These are phyloP conservation scores for Pseudocercospora eumusae DNA, from an alignment of 2,329 filamentous ascomycete species.

Conservation along the genomic window DNA sequence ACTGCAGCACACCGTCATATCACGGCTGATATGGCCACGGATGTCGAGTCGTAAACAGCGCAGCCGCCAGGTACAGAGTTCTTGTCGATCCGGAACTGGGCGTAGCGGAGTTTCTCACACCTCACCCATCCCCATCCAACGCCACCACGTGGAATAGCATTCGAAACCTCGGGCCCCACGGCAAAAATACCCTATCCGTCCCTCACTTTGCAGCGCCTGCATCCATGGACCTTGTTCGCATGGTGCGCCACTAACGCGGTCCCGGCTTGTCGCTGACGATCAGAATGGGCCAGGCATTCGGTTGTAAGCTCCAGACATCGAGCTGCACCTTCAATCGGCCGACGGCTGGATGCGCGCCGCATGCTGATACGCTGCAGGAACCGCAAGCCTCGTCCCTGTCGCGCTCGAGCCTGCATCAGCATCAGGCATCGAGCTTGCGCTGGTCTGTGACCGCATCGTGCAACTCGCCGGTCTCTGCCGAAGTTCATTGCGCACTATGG, in stretches of 20 bases:
- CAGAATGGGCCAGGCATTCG: slow-evolving; percentile 20
- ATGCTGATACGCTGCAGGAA: slow-evolving; percentile 27
- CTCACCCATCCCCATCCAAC: slow-evolving; percentile 11
- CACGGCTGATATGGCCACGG: slow-evolving; percentile 19
- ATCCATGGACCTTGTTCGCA: slow-evolving; percentile 21
- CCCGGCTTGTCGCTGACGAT: slow-evolving; percentile 19
- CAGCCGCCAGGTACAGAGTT: slow-evolving; percentile 22
- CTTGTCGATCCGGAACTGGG: slow-evolving; percentile 24
- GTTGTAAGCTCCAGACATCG: slow-evolving; percentile 10
- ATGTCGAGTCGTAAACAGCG: slow-evolving; percentile 19
- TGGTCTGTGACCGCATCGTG: slow-evolving; percentile 28
- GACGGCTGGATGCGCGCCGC: slow-evolving; percentile 15
- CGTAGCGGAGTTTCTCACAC: slow-evolving; percentile 15
- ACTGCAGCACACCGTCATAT: background rate
- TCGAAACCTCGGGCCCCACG: slow-evolving; percentile 20
- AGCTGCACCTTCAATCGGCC: slow-evolving; percentile 11
- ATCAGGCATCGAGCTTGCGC: slow-evolving; percentile 27
- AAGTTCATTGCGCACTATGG: slow-evolving; percentile 24
- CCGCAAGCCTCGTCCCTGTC: slow-evolving; percentile 25
- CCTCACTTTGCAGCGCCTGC: slow-evolving; percentile 13
- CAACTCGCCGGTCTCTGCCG: slow-evolving; percentile 26
- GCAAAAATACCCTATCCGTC: slow-evolving; percentile 15
- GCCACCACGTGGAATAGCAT: slow-evolving; percentile 26
- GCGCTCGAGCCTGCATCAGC: slow-evolving; percentile 26
- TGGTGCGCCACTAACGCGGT: slow-evolving; percentile 15